Evolutionary conservation across 1,284 basidiomycete genomes (phyloP), one percentile per base, ranked within the genome.

Genomic region (Lentinula novae-zelandiae): DNA sequence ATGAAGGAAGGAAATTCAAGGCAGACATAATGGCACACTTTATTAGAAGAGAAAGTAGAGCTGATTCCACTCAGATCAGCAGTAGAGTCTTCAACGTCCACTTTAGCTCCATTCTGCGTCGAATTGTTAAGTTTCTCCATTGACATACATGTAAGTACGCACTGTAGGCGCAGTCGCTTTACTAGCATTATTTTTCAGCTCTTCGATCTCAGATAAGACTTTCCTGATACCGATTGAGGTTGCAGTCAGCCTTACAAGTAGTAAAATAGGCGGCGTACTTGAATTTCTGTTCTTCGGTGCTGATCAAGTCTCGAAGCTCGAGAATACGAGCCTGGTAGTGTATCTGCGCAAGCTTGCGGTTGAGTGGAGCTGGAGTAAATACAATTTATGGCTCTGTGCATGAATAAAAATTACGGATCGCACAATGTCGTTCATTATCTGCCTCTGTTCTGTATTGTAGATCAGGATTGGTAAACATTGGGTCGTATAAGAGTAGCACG

Each of bases 261-360:
- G 15, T 33, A 9, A 33, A 60, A 53, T 57, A 63, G 58, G 36
- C 27, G 56, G 75, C 78, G 46, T 66, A 91, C 92, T 85, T 91
- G 80, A 94, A 96, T 60, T 82, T 85, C 27, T 75, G 70, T 73
- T 96, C 93, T 69, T 93, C 89, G 1, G 76, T 78, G 48, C 80
- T 70, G 52, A 96, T 93, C 50, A 86, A 77, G 20, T 79, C 78
- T 60, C 84, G 84, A 4, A 96, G 77, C 68, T 95, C 89, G 39
- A 81, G 71, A 53, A 92, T 77, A 17, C 93, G 87, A 3, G 80
- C 79, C 42, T 80, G 72, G 70, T 92, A 95, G 72, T 87, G 84
- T 55, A 80, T 87, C 67, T 88, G 83, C 1, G 93, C 92, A 36
- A 95, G 81, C 60, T 80, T 78, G 12, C 89, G 78, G 68, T 93